phyloP scores from a whole-genome alignment of 2,329 filamentous ascomycete species.

The Cladosporium sp. region DNA sequence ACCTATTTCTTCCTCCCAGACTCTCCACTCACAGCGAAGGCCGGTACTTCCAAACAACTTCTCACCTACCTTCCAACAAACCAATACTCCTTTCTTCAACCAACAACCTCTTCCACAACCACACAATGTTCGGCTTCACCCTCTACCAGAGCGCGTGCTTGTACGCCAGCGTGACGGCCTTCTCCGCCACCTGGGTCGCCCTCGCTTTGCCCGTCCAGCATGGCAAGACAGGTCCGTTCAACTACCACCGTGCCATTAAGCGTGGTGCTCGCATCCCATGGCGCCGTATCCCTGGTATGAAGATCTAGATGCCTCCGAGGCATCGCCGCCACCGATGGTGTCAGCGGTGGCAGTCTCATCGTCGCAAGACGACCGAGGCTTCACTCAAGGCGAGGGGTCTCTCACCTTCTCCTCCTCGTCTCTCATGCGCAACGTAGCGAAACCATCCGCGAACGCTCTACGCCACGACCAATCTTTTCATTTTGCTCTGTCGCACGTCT shows the following conservation, averaged over 20 bases:
- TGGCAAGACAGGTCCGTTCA: conserved; percentile 29
- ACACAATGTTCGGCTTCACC: conserved; percentile 13
- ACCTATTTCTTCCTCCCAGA: conserved; percentile 2
- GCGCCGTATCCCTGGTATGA: conserved; percentile 26
- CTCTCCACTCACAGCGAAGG: conserved; percentile 10
- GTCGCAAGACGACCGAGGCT: conserved; percentile 12
- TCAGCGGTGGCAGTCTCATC: conserved; percentile 13
- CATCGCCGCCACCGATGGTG: conserved; percentile 8
- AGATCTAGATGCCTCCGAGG: conserved; percentile 7
- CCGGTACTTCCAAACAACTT: conserved; percentile 6
- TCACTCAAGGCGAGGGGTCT: conserved; percentile 6
- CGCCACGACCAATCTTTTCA: conserved; percentile 4
- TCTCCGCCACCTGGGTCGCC: conserved; percentile 28
- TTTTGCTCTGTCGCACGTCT: conserved; percentile 1
- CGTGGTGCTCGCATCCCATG: conserved; percentile 26
- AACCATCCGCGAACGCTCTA: conserved; percentile 9
- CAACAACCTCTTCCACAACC: neutral
- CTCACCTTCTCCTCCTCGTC: conserved; percentile 3
- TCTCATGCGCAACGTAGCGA: conserved; percentile 10
- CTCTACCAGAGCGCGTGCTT: conserved; percentile 28
- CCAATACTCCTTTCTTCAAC: neutral
- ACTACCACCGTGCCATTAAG: conserved; percentile 29
- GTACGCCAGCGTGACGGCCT: conserved; percentile 29
- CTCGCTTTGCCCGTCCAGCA: conserved; percentile 28
- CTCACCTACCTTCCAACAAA: neutral